Base-by-base conservation (phyloP, 75 land plant genomes). In the Ceratopteris richardii region DNA sequence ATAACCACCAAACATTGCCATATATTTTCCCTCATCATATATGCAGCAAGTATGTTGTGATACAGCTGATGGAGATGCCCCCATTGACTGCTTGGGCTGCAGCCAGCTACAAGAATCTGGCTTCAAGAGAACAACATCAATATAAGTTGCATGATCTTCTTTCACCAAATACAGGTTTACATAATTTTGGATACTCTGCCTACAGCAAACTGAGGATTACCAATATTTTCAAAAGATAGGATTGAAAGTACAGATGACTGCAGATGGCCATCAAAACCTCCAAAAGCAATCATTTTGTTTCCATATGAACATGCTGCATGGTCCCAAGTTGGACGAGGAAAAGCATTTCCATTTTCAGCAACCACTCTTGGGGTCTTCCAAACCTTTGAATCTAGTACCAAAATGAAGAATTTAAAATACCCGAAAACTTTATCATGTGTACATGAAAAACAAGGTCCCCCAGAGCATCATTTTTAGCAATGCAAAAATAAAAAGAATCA, bases 1-100 rank as follows among this genome's bases (percentile, higher is more conserved):
- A 31, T 71, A 71, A 17, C 74, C 74, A 27, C 74, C 74, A 65
- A 71, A 71, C 6, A 71, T 56, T 31, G 65, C 58, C 74, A 71
- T 71, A 41, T 71, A 53, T 9, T 29, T 26, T 12, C 28, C 63
- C 24, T 59, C 46, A 33, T 9, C 37, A 51, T 59, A 50, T 42
- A 71, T 19, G 19, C 74, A 71, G 37, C 68, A 29, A 20, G 74
- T 65, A 59, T 71, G 74, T 33, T 71, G 74, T 5, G 68, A 71
- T 10, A 71, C 29, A 27, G 68, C 51, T 12, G 53, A 60, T 47
- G 74, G 74, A 21, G 23, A 11, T 52, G 64, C 64, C 33, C 74
- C 74, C 25, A 71, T 13, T 18, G 40, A 29, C 3, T 54, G 42
- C 51, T 44, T 51, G 25, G 74, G 69, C 62, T 71, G 74, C 39